Evolutionary conservation across 2,329 filamentous ascomycete species (phyloP).

Genomic region (Alternaria conjuncta): DNA sequence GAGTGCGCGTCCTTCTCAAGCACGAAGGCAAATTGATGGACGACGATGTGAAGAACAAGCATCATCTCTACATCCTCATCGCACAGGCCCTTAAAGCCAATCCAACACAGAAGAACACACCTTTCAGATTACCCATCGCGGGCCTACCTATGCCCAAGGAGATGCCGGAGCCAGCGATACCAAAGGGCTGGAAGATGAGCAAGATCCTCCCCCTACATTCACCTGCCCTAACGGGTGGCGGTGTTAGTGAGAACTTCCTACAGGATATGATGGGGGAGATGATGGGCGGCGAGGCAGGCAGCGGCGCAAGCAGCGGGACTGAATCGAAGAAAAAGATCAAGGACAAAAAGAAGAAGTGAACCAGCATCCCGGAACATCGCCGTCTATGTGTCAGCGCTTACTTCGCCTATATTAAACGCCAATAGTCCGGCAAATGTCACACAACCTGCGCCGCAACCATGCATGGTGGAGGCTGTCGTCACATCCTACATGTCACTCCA

Average conservation of each 20-base stretch:
- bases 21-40: constrained; percentile 62
- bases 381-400: background rate
- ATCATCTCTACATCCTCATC: constrained; percentile 85
- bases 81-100: constrained; percentile 76
- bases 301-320: constrained; percentile 30
- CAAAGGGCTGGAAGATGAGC: constrained; percentile 89
- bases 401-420: background rate
- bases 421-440: background rate
- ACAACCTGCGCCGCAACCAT: background rate
- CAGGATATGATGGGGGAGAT: constrained; percentile 98
- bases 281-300: constrained; percentile 55
- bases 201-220: constrained; percentile 85
- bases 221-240: constrained; percentile 87
- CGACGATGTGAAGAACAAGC: constrained; percentile 72
- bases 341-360: constrained; percentile 49
- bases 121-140: constrained; percentile 74
- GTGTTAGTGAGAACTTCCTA: constrained; percentile 91
- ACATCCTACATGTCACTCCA: background rate
- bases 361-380: background rate
- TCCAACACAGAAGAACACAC: constrained; percentile 75
- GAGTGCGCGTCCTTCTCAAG: constrained; percentile 80
- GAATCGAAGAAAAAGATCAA: constrained; percentile 44
- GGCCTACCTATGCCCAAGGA: constrained; percentile 72
- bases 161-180: constrained; percentile 70
- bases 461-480: background rate